Conservation (phyloP, 306 rosid species). For the Pyrus bretschneideri region DNA sequence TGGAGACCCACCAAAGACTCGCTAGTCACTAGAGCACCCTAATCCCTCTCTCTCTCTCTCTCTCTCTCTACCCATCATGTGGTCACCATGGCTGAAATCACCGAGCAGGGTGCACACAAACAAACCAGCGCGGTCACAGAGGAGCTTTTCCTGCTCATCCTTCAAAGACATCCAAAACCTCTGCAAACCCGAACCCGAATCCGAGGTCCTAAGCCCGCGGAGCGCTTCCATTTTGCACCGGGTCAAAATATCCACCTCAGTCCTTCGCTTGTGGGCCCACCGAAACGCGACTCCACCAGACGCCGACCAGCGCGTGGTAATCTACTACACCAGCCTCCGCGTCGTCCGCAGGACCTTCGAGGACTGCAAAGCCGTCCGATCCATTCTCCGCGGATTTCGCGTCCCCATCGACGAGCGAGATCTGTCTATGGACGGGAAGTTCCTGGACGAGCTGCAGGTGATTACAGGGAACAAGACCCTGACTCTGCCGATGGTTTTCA, state of each 20-base stretch:
- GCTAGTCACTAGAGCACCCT: background rate
- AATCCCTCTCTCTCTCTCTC: background rate
- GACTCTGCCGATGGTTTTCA: slow-evolving; percentile 59
- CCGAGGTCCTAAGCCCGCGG: slow-evolving; percentile 34
- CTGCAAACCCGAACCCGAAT: slow-evolving; percentile 21
- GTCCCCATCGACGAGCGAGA: slow-evolving; percentile 79
- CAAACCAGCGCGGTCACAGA: slow-evolving; percentile 5
- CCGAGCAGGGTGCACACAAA: slow-evolving; percentile 38
- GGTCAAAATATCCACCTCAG: slow-evolving; percentile 36
- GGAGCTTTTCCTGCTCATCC: slow-evolving; percentile 45
- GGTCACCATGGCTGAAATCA: slow-evolving; percentile 65
- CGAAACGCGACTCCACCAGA: slow-evolving; percentile 19
- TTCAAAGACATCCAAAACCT: slow-evolving; percentile 67
- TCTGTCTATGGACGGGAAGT: slow-evolving; percentile 57
- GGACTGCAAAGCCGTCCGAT: slow-evolving; percentile 54
- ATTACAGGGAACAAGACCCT: slow-evolving; percentile 33
- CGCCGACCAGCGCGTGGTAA: slow-evolving; percentile 40
- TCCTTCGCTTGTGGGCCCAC: slow-evolving; percentile 36
- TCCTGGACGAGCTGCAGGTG: slow-evolving; percentile 45
- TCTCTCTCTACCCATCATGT: slow-evolving; percentile 31
- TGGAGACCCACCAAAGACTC: background rate
- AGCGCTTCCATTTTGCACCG: slow-evolving; percentile 62
- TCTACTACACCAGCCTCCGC: slow-evolving; percentile 79
- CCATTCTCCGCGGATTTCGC: slow-evolving; percentile 51
- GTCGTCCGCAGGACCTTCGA: slow-evolving; percentile 76